phyloP scores from a whole-genome alignment of 2,329 filamentous ascomycete species.

The Diaporthe sp. region DNA sequence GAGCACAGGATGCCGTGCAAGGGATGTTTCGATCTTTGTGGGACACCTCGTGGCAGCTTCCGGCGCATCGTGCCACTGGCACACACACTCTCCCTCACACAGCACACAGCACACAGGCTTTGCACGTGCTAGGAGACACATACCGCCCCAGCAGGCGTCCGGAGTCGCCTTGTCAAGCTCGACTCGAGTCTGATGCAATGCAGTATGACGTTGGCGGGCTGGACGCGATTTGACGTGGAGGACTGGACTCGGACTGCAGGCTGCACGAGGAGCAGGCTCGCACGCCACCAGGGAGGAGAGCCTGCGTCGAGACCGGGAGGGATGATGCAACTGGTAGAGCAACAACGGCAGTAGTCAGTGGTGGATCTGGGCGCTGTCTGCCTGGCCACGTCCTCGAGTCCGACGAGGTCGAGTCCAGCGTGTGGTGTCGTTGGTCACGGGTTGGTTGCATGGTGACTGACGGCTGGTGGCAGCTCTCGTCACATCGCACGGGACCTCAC shows the following conservation, averaged over 20 bases:
- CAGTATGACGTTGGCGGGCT: conserved; percentile 39
- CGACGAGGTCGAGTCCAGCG: conserved; percentile 16
- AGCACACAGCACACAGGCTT: neutral
- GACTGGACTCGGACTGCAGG: conserved; percentile 38
- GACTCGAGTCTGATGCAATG: conserved; percentile 11
- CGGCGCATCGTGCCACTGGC: neutral
- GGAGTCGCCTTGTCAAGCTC: neutral
- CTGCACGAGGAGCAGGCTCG: conserved; percentile 12
- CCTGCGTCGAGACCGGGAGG: neutral
- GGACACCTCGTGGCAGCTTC: conserved; percentile 38
- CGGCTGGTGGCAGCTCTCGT: conserved; percentile 28
- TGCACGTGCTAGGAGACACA: conserved; percentile 13
- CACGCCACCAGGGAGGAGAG: conserved; percentile 6
- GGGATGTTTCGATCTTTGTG: conserved; percentile 31
- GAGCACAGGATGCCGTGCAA: conserved; percentile 35
- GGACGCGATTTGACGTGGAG: conserved; percentile 32
- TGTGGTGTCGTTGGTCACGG: neutral
- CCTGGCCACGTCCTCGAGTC: conserved; percentile 8
- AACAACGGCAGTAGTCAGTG: neutral
- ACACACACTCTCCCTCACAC: neutral
- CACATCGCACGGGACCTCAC: conserved; percentile 6
- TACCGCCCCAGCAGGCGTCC: conserved; percentile 1
- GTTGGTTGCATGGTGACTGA: conserved; percentile 7
- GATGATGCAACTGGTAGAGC: neutral
- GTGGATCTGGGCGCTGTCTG: neutral